Evolutionary conservation across 208 protist genomes (phyloP), one percentile per base, ranked within the genome.

Genomic region (Blastocrithidia nonstop): DNA sequence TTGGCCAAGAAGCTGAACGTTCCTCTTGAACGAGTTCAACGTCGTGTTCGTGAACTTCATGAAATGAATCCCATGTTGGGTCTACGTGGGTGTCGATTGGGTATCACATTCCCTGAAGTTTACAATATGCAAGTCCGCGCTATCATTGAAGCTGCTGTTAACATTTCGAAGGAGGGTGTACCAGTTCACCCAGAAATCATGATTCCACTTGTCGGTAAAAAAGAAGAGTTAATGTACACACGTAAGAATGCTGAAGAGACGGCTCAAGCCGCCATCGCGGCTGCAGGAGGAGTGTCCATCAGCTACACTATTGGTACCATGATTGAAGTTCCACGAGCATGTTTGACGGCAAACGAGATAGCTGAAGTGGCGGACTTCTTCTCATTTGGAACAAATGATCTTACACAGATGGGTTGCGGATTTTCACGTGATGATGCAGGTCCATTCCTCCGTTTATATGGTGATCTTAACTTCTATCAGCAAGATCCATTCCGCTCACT

Each of bases 41-140:
- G 66, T 41, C 82, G 75, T 35, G 74, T 95, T 49, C 72, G 82
- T 57, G 53, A 53, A 11, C 68, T 95, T 40, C 57, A 89, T 45
- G 94, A 97, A 75, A 36, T 58, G 43, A 98, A 98, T 73, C 95
- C 95, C 31, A 96, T 98, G 93, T 66, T 97, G 20, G 95, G 95
- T 19, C 78, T 92, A 55, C 62, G 95, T 31, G 95, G 95, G 19
- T 93, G 82, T 71, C 66, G 95, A 40, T 65, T 98, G 5, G 89
- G 88, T 15, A 75, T 97, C 38, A 67, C 67, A 22, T 92, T 96
- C 62, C 90, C 90, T 16, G 92, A 97, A 66, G 89, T 98, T 44
- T 87, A 87, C 67, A 84, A 93, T 50, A 95, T 95, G 81, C 94
- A 97, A 68, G 81, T 94, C 31, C 69, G 65, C 28, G 88, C 89